Percentiles rank a stretch among this genome's conserved stretches.
Evolutionary conservation across 179 eudicot species (phyloP).

Genomic region (Beta lomatogona): DNA sequence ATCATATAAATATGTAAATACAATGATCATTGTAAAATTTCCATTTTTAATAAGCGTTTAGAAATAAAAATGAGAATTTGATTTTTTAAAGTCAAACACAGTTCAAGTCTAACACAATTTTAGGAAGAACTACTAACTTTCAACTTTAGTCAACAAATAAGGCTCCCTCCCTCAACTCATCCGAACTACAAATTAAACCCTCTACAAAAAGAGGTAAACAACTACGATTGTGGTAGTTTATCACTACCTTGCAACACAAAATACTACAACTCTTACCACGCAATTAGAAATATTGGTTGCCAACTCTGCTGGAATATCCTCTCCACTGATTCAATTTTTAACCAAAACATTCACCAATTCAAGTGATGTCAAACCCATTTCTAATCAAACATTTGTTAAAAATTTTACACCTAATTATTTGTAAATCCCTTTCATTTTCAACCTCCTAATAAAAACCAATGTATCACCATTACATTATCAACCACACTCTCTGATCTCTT

Average conservation of each 20-base stretch:
- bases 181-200: background rate
- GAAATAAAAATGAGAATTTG: no score
- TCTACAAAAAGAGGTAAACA: background rate
- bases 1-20: no score
- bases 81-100: no score
- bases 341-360: background rate
- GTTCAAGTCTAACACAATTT: no score
- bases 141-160: no score
- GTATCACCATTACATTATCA: background rate
- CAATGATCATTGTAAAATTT: no score
- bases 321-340: no score
- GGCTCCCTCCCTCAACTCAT: background rate
- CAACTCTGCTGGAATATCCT: slow-evolving; percentile 17
- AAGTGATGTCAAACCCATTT: background rate
- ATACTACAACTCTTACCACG: no score
- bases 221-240: background rate
- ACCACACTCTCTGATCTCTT: no score
- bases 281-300: background rate
- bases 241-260: background rate
- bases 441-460: slow-evolving; percentile 13
- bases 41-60: no score
- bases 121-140: no score
- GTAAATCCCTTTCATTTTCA: background rate
- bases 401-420: background rate
- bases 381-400: background rate